These are phyloP conservation scores for Camellia lanceoleosa DNA, from an alignment of 148 eudicot genomes.

Conservation along the genomic window DNA sequence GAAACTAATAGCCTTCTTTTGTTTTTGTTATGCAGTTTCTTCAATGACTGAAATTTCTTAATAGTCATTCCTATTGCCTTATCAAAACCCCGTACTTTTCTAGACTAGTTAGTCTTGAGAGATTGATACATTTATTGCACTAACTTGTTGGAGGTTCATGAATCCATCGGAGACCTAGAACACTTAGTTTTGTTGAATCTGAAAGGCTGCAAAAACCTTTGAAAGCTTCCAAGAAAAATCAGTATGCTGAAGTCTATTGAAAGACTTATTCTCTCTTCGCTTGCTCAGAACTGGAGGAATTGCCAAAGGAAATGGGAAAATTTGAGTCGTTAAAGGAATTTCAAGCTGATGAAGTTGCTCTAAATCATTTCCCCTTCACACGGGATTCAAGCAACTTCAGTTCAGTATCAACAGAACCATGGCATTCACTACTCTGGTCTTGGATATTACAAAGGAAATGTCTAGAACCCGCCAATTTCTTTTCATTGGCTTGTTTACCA, in stretches of 20 bases:
- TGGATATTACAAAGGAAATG: background rate
- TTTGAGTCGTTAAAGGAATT: background rate
- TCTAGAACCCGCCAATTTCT: background rate
- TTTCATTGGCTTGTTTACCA: background rate
- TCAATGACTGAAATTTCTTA: background rate
- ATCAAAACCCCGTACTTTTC: conserved; percentile 3
- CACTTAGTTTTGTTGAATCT: background rate
- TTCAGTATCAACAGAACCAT: background rate
- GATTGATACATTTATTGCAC: background rate
- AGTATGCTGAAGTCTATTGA: background rate
- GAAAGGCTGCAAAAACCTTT: background rate
- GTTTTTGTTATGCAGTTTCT: conserved; percentile 2
- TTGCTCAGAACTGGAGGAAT: background rate
- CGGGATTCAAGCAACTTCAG: too few relatives aligned
- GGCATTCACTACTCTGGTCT: background rate
- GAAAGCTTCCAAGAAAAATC: background rate
- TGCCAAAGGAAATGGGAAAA: background rate
- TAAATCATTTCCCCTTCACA: background rate
- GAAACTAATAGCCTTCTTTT: background rate
- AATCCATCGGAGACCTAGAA: background rate
- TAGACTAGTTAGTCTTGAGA: background rate
- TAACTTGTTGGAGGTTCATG: background rate
- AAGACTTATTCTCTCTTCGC: background rate
- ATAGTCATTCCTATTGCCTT: conserved; percentile 7
- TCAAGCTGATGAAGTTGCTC: background rate